phyloP scores from a whole-genome alignment of 192 early-diverging fungal species.

The Coemansia sp. region DNA sequence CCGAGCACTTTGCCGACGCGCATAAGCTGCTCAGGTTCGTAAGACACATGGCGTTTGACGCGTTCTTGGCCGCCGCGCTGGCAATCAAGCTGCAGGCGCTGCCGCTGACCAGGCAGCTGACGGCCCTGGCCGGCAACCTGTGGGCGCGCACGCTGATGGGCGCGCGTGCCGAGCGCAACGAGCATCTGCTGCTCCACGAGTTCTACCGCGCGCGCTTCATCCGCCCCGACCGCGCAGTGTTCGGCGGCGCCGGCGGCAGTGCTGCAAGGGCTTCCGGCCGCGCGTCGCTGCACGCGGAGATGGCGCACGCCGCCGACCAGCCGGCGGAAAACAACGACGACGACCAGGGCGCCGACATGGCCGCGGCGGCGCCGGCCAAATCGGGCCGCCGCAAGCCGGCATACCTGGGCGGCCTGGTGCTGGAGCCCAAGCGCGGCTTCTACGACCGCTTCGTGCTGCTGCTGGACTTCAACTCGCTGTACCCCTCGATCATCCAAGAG shows the following conservation, averaged over 20 bases:
- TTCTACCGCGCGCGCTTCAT: slow-evolving; percentile 91
- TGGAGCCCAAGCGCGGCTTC: slow-evolving; percentile 97
- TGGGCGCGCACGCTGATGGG: slow-evolving; percentile 90
- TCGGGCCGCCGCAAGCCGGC: slow-evolving; percentile 77
- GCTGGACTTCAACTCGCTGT: slow-evolving; percentile 98
- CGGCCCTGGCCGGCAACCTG: slow-evolving; percentile 89
- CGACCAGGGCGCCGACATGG: background rate
- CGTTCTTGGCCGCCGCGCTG: slow-evolving; percentile 72
- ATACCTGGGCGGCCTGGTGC: slow-evolving; percentile 91
- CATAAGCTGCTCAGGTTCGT: slow-evolving; percentile 67
- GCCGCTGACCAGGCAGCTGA: slow-evolving; percentile 89
- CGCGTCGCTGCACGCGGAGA: slow-evolving; percentile 19
- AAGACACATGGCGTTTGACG: slow-evolving; percentile 79
- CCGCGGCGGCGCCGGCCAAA: slow-evolving; percentile 16
- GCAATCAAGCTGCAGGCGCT: slow-evolving; percentile 88
- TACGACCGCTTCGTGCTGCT: slow-evolving; percentile 94
- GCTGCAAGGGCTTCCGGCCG: background rate
- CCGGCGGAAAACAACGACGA: slow-evolving; percentile 19
- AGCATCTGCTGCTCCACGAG: slow-evolving; percentile 92
- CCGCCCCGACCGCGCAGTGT: slow-evolving; percentile 77
- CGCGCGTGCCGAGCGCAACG: slow-evolving; percentile 91
- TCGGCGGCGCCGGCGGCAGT: background rate
- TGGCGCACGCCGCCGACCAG: slow-evolving; percentile 30
- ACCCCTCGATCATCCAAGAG: slow-evolving; percentile 99
- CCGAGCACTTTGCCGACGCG: slow-evolving; percentile 59